Evolutionary conservation across 768 basidiomycete species (phyloP).

Genomic region (Bullera alba): DNA sequence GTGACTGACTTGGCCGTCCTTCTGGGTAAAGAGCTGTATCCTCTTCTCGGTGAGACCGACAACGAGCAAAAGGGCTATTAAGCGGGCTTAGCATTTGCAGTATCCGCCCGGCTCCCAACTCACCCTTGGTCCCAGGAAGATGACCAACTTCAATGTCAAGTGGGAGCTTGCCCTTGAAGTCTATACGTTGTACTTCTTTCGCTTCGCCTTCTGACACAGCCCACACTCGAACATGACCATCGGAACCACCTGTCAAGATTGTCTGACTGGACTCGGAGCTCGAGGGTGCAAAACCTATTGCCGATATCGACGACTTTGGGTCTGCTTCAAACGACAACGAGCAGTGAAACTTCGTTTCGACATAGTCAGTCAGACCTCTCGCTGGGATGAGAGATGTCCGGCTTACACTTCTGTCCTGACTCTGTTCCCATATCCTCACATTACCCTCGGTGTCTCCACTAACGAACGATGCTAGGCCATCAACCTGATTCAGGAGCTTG

Average conservation of each 20-base stretch:
- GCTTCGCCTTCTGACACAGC: constrained; percentile 40
- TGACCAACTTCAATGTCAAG: constrained; percentile 59
- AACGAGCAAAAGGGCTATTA: constrained; percentile 60
- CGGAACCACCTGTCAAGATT: constrained; percentile 74
- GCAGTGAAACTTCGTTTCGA: constrained; percentile 9
- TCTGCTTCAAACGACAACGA: constrained; percentile 57
- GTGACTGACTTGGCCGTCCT: constrained; percentile 53
- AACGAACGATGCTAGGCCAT: constrained; percentile 46
- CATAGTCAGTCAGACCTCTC: constrained; percentile 3
- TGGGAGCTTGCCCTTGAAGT: constrained; percentile 64
- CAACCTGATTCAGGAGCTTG: constrained; percentile 54
- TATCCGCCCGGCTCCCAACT: too few relatives aligned
- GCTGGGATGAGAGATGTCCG: background rate
- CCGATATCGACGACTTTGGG: constrained; percentile 57
- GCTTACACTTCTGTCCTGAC: background rate
- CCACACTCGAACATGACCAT: constrained; percentile 74
- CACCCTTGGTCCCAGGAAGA: constrained; percentile 67
- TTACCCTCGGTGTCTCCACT: constrained; percentile 72
- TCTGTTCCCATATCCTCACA: constrained; percentile 57
- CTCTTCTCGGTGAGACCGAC: constrained; percentile 72
- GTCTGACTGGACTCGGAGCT: constrained; percentile 30
- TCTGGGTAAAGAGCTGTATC: constrained; percentile 69
- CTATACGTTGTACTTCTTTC: constrained; percentile 54
- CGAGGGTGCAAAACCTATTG: constrained; percentile 52
- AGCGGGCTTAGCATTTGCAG: too few relatives aligned